Percentiles rank a stretch among this genome's conserved stretches.
These are phyloP conservation scores for Oidium heveae DNA, from an alignment of 2,329 filamentous ascomycete species.

Conservation along the genomic window DNA sequence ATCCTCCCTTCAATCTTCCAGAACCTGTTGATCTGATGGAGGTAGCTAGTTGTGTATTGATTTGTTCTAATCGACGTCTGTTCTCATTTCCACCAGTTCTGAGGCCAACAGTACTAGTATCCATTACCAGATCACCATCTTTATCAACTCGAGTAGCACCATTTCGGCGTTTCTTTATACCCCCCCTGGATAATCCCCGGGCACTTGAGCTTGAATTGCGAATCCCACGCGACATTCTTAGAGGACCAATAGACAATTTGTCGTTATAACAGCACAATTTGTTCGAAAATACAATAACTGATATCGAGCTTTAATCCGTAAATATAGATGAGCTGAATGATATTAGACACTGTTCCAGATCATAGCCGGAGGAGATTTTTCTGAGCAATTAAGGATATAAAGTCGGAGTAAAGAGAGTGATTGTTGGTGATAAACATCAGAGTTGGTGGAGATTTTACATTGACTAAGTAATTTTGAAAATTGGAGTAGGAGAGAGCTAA, in stretches of 20 bases:
- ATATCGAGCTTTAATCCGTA: no score
- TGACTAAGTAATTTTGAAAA: no score
- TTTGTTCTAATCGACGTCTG: constrained; percentile 9
- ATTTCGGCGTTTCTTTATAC: constrained; percentile 23
- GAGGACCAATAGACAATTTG: constrained; percentile 1
- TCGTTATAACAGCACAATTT: background rate
- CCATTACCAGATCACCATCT: constrained; percentile 38
- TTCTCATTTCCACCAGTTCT: constrained; percentile 6
- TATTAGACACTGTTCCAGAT: no score
- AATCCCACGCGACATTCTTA: constrained; percentile 9
- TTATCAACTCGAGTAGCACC: constrained; percentile 21
- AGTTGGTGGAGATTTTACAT: no score
- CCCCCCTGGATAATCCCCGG: constrained; percentile 17
- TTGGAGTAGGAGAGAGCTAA: no score
- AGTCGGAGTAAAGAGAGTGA: no score
- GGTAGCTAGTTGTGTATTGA: constrained; percentile 4
- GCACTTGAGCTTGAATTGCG: constrained; percentile 10
- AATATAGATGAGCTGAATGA: no score
- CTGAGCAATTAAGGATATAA: no score
- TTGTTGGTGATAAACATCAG: no score
- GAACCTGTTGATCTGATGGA: constrained; percentile 3
- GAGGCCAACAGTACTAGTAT: constrained; percentile 11
- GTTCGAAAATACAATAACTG: no score
- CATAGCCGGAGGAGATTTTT: no score
- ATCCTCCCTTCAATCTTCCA: constrained; percentile 12